Percentiles rank a stretch among this genome's conserved stretches.
Evolutionary conservation across 1,284 basidiomycete genomes (phyloP).

Genomic region (Tilletia caries): DNA sequence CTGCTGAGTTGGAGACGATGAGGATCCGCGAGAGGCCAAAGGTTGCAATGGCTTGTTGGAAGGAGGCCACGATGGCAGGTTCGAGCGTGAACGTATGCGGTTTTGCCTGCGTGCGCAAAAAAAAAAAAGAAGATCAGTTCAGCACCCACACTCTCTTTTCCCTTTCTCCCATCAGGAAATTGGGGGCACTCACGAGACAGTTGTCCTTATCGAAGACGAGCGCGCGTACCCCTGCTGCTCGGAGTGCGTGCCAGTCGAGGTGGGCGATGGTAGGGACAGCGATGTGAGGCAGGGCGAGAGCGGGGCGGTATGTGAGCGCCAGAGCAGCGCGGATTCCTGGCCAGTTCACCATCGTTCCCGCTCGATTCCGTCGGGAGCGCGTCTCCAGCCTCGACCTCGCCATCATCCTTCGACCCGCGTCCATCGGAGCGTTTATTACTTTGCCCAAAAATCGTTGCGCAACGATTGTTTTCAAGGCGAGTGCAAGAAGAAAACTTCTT

Average conservation of each 20-base stretch:
- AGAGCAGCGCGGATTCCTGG: slow-evolving; percentile 8
- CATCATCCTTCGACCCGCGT: too few species aligned
- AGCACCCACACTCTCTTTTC: too few species aligned
- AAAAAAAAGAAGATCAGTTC: too few species aligned
- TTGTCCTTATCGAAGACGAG: slow-evolving; percentile 97
- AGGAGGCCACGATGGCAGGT: slow-evolving; percentile 63
- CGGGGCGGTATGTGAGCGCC: background rate
- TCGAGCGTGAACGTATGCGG: slow-evolving; percentile 20
- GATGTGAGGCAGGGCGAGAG: slow-evolving; percentile 3
- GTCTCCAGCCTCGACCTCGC: background rate
- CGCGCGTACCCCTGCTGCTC: slow-evolving; percentile 73
- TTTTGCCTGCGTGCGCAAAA: slow-evolving; percentile 8
- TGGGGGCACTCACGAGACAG: slow-evolving; percentile 78
- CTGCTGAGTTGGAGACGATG: slow-evolving; percentile 90
- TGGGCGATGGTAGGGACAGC: slow-evolving; percentile 68
- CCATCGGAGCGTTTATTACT: background rate
- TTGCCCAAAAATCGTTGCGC: background rate
- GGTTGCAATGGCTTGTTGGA: slow-evolving; percentile 68
- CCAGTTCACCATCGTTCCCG: background rate
- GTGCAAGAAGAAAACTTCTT: background rate
- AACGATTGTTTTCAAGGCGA: background rate
- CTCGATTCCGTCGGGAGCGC: background rate
- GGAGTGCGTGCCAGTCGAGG: slow-evolving; percentile 76
- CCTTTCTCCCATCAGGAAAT: too few species aligned
- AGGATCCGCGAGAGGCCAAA: slow-evolving; percentile 79